phyloP scores from a whole-genome alignment of 2,329 filamentous ascomycete species.

The Colletotrichum trifolii region DNA sequence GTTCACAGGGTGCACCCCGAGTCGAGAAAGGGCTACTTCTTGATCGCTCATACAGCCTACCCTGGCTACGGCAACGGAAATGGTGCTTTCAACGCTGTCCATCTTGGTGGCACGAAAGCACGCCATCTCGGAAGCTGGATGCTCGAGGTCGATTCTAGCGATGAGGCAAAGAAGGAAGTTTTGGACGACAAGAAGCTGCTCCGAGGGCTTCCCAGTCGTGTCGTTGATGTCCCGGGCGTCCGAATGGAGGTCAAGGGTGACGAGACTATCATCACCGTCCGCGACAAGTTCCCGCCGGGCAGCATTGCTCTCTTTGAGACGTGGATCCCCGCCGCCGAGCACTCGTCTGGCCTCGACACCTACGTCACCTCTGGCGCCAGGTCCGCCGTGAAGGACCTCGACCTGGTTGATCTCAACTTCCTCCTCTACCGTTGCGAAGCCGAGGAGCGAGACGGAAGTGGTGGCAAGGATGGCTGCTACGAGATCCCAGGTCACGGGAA shows the following conservation, averaged over 20 bases:
- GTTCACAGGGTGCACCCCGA: slow-evolving; percentile 94
- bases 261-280: slow-evolving; percentile 82
- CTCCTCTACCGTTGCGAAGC: slow-evolving; percentile 91
- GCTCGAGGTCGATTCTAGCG: slow-evolving; percentile 85
- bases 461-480: slow-evolving; percentile 87
- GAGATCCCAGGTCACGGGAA: slow-evolving; percentile 85
- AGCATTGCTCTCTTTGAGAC: slow-evolving; percentile 97
- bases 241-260: slow-evolving; percentile 77
- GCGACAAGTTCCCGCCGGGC: slow-evolving; percentile 88
- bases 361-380: slow-evolving; percentile 86
- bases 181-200: slow-evolving; percentile 77
- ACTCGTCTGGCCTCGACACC: slow-evolving; percentile 83
- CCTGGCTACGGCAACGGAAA: slow-evolving; percentile 89
- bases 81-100: slow-evolving; percentile 81
- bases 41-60: slow-evolving; percentile 96
- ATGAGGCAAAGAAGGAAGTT: slow-evolving; percentile 73
- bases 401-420: slow-evolving; percentile 88
- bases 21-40: slow-evolving; percentile 91
- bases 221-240: slow-evolving; percentile 79
- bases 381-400: slow-evolving; percentile 79
- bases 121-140: slow-evolving; percentile 91
- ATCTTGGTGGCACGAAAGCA: slow-evolving; percentile 84
- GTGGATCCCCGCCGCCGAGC: slow-evolving; percentile 89
- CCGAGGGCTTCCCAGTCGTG: slow-evolving; percentile 84
- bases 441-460: slow-evolving; percentile 84